Evolutionary conservation across 2,329 filamentous ascomycete species (phyloP), one percentile per base, ranked within the genome.

Genomic region (Aspergillus transmontanensis): DNA sequence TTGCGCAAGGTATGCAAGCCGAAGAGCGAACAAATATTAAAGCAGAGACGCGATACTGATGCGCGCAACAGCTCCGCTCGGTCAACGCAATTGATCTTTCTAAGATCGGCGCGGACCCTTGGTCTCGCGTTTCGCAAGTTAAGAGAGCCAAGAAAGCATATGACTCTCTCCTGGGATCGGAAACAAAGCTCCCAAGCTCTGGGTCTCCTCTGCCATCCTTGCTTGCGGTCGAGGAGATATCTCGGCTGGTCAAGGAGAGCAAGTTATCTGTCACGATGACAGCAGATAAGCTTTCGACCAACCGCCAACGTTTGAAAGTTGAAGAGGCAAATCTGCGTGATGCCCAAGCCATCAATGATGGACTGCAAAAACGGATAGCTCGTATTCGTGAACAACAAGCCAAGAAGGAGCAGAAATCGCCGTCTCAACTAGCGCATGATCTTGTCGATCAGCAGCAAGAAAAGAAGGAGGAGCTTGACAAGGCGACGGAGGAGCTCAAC

Each of bases 171-270:
- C 84, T 87, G 14, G 80, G 85, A 50, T 82, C 84, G 16, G 84
- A 88, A 58, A 89, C 90, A 10, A 87, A 87, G 68, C 79, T 94
- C 26, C 91, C 92, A 3, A 82, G 84, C 28, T 80, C 86, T 11
- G 86, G 85, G 57, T 94, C 92, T 23, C 82, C 89, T 6, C 77
- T 95, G 7, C 90, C 91, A 4, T 87, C 89, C 7, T 81, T 96
- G 5, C 75, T 95, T 46, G 91, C 92, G 6, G 78, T 93, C 59
- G 87, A 90, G 58, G 87, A 86, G 69, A 88, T 89, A 3, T 84
- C 89, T 62, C 82, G 85, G 61, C 88, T 87, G 19, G 85, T 91
- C 56, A 76, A 83, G 63, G 88, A 92, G 68, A 90, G 88, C 21
- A 87, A 86, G 67, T 78, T 81, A 23, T 88, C 88, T 59, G 82